Base-by-base conservation (phyloP, 2,329 filamentous ascomycete species). In the Aspergillus pseudotamarii region DNA sequence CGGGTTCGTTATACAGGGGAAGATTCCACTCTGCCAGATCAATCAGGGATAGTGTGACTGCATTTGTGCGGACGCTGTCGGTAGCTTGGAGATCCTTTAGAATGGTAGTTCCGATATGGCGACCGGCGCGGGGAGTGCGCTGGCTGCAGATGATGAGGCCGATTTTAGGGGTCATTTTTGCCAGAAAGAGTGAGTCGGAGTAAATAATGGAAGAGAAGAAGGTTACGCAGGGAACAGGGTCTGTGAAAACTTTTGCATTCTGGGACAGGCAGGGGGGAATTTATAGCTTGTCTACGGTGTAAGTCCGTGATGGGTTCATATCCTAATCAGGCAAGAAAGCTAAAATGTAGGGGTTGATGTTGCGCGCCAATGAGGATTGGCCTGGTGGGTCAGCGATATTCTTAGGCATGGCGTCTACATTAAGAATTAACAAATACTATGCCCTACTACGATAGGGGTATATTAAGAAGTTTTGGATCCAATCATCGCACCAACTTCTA, bases 1-100 rank as follows among this genome's bases (percentile, higher is more conserved):
- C 72, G 3, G 76, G 64, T 63, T 81, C 77, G 59, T 81, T 70
- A 68, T 76, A 81, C 23, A 79, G 64, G 8, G 78, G 78, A 0
- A 80, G 73, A 32, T 65, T 57, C 64, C 66, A 66, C 11, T 59
- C n/a, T 11, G 48, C 57, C 1, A 69, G 53, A 12, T 69, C 67
- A 9, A 68, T 59, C 1, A 63, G 45, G 1, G 23, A 41, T 1
- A 68, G 26, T 1, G 38, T 46, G 8, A 34, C n/a, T 1, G 16
- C 3, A 58, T 55, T 45, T 41, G 23, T 4, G 46, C 59, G 14
- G 55, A 57, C 21, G 41, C 46, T 32, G 9, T 11, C 61, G 6
- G 21, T 51, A n/a, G 28, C 71, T 66, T 21, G 60, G 66, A 51
- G 48, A 11, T 51, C 48, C 6, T 71, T 43, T 36, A 67, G 59